A percentile compares a stretch with the other conserved stretches of the same genome.
Evolutionary conservation across 179 eudicot genomes (phyloP).

Genomic region (Actinidia chinensis): DNA sequence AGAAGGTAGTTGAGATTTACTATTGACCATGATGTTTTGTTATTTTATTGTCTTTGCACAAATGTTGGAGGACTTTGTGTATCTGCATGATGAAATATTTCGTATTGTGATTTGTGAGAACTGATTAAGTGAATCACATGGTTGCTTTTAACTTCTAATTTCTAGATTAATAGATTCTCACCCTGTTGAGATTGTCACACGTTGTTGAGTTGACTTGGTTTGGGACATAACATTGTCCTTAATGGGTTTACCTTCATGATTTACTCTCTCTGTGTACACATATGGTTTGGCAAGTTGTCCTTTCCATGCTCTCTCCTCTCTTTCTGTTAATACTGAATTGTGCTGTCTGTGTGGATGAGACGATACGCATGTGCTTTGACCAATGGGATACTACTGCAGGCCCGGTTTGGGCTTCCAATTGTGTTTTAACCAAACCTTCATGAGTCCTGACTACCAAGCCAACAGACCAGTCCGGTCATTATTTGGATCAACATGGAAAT

Average conservation of each 20-base stretch:
- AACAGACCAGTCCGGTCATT: neutral
- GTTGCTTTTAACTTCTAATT: conserved; percentile 1
- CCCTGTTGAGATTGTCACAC: neutral
- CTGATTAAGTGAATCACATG: neutral
- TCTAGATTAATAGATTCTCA: neutral
- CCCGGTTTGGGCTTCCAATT: neutral
- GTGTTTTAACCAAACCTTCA: neutral
- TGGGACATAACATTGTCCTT: neutral
- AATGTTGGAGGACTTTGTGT: neutral
- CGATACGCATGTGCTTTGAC: neutral
- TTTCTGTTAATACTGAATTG: too few species aligned
- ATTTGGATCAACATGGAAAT: neutral
- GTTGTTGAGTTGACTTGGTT: neutral
- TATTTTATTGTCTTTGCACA: too few species aligned
- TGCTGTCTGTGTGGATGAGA: neutral
- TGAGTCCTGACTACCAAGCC: neutral
- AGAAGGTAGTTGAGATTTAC: conserved; percentile 47
- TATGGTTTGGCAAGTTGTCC: neutral
- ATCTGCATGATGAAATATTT: neutral
- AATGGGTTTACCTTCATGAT: neutral
- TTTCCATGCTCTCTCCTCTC: too few species aligned
- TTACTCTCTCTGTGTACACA: too few species aligned
- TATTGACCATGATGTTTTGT: neutral
- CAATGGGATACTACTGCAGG: neutral
- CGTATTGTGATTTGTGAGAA: neutral